Evolutionary conservation across 208 protist genomes (phyloP).

Genomic region (Naegleria fowleri): DNA sequence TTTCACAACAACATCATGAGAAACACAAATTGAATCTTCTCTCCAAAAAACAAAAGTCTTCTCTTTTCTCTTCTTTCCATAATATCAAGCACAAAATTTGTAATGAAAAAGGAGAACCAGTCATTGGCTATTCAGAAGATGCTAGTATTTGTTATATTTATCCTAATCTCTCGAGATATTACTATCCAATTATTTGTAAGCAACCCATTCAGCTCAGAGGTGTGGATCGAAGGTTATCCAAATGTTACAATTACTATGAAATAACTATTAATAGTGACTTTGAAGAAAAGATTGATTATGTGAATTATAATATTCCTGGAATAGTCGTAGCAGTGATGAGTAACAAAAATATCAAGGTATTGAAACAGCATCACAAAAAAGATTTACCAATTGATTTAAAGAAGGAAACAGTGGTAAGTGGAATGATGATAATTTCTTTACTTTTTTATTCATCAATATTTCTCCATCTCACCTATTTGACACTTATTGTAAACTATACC

Average conservation of each 20-base stretch:
- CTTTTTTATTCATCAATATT: background rate
- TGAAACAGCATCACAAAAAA: background rate
- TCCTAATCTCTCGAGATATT: background rate
- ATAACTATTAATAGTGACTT: background rate
- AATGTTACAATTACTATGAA: constrained; percentile 2
- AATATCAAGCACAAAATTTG: background rate
- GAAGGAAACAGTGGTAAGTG: background rate
- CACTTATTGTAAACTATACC: too few species aligned
- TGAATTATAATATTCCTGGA: constrained; percentile 2
- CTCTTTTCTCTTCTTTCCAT: background rate
- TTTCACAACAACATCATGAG: background rate
- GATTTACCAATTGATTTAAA: constrained; percentile 4
- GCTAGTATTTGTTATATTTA: background rate
- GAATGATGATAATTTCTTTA: background rate
- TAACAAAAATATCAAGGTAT: background rate
- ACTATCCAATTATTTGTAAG: constrained; percentile 12
- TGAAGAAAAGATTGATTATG: background rate
- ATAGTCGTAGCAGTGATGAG: background rate
- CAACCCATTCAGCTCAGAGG: background rate
- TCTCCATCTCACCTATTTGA: too few species aligned
- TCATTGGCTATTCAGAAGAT: background rate
- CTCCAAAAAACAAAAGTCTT: background rate
- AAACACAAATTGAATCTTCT: background rate
- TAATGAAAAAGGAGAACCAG: background rate
- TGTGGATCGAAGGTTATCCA: background rate